These are phyloP conservation scores for Trichoderma hamatum DNA, from an alignment of 2,329 filamentous ascomycete genomes.

Conservation along the genomic window DNA sequence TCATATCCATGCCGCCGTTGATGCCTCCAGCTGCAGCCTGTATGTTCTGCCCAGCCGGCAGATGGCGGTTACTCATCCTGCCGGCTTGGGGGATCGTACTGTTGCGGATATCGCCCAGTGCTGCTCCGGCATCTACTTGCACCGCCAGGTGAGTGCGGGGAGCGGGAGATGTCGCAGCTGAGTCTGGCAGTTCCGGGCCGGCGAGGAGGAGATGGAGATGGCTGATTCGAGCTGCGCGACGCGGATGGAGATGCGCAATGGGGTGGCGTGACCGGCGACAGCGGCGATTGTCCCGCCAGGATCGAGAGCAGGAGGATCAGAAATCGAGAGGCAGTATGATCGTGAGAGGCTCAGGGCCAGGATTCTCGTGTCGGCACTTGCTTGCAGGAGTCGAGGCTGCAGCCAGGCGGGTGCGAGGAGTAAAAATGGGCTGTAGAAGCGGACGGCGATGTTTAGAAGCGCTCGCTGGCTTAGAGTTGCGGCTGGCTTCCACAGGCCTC, in stretches of 20 bases:
- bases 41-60: slow-evolving; percentile 74
- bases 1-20: slow-evolving; percentile 39
- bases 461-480: slow-evolving; percentile 17
- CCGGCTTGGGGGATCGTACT: slow-evolving; percentile 59
- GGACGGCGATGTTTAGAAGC: slow-evolving; percentile 20
- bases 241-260: slow-evolving; percentile 17
- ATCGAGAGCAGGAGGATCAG: background rate
- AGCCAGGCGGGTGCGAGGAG: slow-evolving; percentile 1
- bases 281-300: background rate
- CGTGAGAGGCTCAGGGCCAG: slow-evolving; percentile 11
- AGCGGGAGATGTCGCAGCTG: background rate
- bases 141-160: slow-evolving; percentile 23
- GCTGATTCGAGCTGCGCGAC: slow-evolving; percentile 16
- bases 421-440: slow-evolving; percentile 18
- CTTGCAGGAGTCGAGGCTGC: background rate
- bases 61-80: slow-evolving; percentile 78
- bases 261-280: slow-evolving; percentile 10
- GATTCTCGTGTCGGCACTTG: slow-evolving; percentile 1
- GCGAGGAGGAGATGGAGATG: background rate
- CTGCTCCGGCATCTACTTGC: slow-evolving; percentile 38
- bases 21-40: slow-evolving; percentile 47
- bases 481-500: slow-evolving; percentile 17
- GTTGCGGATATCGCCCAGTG: slow-evolving; percentile 41
- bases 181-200: background rate
- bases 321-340: background rate